Evolutionary conservation across 106 monocot genomes (phyloP), one percentile per base, ranked within the genome.

Genomic region (Vanilla planifolia): DNA sequence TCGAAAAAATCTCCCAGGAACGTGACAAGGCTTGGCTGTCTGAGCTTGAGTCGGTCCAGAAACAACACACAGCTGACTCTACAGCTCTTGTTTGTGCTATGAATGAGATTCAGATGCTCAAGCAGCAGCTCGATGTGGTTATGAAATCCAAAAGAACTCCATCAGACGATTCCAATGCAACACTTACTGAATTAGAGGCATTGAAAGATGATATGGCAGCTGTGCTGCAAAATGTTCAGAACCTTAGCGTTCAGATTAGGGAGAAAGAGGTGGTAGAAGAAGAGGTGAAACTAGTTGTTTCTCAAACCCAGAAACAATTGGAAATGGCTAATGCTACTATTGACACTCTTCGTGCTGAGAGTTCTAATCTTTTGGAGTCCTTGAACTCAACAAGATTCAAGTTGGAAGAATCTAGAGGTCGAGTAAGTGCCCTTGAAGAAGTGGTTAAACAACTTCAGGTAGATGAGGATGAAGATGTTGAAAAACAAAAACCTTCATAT

Each of bases 11-110:
- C 46, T 79, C 80, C 36, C 75, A 81, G 43, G 81, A 84, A 53
- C 67, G 81, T 2, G 95, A 96, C 43, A 60, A 61, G 5, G 78
- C 76, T 14, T 90, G 90, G 95, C 76, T 84, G 64, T 84, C 90
- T 10, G 90, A 96, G 60, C 83, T 96, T 0, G 84, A 83, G 42
- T 86, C 91, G 35, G 64, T 81, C 30, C 80, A 84, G 59, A 75
- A 86, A 15, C 85, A 94, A 39, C 83, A 79, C 3, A 73, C 80
- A 6, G 63, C 60, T 34, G 95, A 90, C 65, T 74, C 72, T 0
- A 63, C 71, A 23, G 83, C 83, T 45, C 47, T 88, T 56, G 22
- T 35, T 17, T 71, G 82, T 19, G 78, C 91, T 50, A 71, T 77
- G 47, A 77, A 61, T 64, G 87, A 98, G 73, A 85, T 87, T 3